Evolutionary conservation across 176 grass and related monocot genomes (phyloP).

Genomic region (Aechmea fasciata): DNA sequence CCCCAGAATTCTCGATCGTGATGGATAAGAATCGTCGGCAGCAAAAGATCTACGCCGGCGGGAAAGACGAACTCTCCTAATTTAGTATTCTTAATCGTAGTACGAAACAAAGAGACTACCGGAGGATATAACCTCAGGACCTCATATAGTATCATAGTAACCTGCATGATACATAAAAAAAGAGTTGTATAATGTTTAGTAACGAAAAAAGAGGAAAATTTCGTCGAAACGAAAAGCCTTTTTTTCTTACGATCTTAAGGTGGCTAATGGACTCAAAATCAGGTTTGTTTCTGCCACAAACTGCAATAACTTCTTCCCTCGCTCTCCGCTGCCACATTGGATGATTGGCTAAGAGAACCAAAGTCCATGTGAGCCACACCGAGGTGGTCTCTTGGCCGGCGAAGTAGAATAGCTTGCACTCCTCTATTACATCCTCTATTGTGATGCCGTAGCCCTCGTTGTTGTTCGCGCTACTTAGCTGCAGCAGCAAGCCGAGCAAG

Average conservation of each 20-base stretch:
- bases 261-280: slow-evolving; percentile 35
- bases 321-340: slow-evolving; percentile 57
- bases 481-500: slow-evolving; percentile 49
- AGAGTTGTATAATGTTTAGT: too few species aligned
- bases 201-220: background rate
- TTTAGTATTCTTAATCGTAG: slow-evolving; percentile 35
- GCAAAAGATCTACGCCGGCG: slow-evolving; percentile 29
- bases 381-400: slow-evolving; percentile 63
- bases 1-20: slow-evolving; percentile 58
- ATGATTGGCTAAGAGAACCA: slow-evolving; percentile 37
- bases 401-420: slow-evolving; percentile 87
- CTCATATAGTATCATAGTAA: slow-evolving; percentile 76
- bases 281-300: slow-evolving; percentile 34
- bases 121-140: slow-evolving; percentile 75
- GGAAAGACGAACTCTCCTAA: slow-evolving; percentile 46
- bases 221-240: background rate
- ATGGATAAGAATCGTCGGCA: slow-evolving; percentile 50
- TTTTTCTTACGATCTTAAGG: slow-evolving; percentile 47
- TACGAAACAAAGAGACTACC: slow-evolving; percentile 8
- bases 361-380: slow-evolving; percentile 51
- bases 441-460: slow-evolving; percentile 30
- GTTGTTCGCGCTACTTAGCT: slow-evolving; percentile 37
- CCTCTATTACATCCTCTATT: slow-evolving; percentile 57
- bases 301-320: slow-evolving; percentile 43
- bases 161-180: slow-evolving; percentile 13